phyloP scores from a whole-genome alignment of 148 eudicot genomes.

The Cornus controversa region DNA sequence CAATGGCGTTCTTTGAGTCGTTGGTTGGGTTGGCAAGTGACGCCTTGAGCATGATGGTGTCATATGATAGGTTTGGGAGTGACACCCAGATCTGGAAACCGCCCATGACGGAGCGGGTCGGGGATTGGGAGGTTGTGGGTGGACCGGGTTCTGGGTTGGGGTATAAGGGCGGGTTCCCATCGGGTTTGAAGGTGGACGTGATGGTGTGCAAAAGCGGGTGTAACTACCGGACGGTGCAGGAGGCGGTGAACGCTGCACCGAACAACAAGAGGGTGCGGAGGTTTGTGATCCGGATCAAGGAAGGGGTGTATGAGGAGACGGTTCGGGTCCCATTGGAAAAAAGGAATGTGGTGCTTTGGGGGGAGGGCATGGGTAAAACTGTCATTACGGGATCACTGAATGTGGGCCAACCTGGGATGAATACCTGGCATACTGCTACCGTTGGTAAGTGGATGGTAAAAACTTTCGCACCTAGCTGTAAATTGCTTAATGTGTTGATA shows the following conservation, averaged over 20 bases:
- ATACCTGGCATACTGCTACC: slow-evolving; percentile 72
- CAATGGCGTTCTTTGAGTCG: slow-evolving; percentile 51
- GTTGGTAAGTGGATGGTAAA: slow-evolving; percentile 51
- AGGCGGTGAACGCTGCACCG: slow-evolving; percentile 68
- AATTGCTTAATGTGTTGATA: no score
- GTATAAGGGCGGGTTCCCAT: slow-evolving; percentile 27
- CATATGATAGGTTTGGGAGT: slow-evolving; percentile 46
- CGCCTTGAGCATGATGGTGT: slow-evolving; percentile 57
- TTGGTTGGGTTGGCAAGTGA: slow-evolving; percentile 49
- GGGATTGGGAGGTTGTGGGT: slow-evolving; percentile 61
- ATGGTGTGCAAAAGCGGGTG: slow-evolving; percentile 60
- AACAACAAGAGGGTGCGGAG: slow-evolving; percentile 24
- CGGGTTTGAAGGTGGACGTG: slow-evolving; percentile 36
- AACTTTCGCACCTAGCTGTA: no score
- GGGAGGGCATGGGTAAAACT: slow-evolving; percentile 84
- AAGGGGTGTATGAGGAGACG: slow-evolving; percentile 73
- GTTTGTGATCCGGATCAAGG: slow-evolving; percentile 62
- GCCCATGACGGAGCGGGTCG: slow-evolving; percentile 66
- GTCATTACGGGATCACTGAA: slow-evolving; percentile 67
- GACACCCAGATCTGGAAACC: slow-evolving; percentile 50
- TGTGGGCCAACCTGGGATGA: slow-evolving; percentile 55
- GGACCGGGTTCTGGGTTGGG: slow-evolving; percentile 19
- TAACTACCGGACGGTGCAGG: slow-evolving; percentile 48
- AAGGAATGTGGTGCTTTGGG: slow-evolving; percentile 74
- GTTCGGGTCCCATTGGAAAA: slow-evolving; percentile 70